These are phyloP conservation scores for Fusarium coicis DNA, from an alignment of 2,329 filamentous ascomycete genomes.

Conservation along the genomic window DNA sequence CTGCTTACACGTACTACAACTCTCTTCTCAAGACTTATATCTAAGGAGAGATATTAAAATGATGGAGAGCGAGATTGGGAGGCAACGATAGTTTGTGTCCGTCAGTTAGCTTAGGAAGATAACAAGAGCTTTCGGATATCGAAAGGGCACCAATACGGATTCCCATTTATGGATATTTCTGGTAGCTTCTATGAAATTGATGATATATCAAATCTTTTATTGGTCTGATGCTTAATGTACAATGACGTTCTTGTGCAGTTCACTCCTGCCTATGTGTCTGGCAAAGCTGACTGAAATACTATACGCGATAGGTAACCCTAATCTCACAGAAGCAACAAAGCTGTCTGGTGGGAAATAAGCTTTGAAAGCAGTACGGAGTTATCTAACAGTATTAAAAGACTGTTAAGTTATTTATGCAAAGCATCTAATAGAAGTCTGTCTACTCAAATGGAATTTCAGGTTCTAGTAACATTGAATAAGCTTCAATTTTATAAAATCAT, in stretches of 20 bases:
- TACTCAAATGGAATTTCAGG: rapidly evolving
- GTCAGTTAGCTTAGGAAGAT: neutral
- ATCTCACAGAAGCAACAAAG: neutral
- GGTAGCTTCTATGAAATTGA: neutral
- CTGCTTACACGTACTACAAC: slow-evolving; percentile 51
- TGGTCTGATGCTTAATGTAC: rapidly evolving
- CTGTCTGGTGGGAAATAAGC: rapidly evolving
- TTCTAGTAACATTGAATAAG: rapidly evolving
- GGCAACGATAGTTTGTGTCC: rapidly evolving
- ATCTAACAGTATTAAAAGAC: rapidly evolving
- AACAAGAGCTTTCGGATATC: neutral
- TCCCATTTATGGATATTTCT: neutral
- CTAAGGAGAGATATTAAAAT: neutral
- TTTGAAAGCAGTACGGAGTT: rapidly evolving
- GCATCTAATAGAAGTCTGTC: rapidly evolving
- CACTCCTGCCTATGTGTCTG: rapidly evolving
- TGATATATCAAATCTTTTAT: neutral
- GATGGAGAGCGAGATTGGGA: neutral
- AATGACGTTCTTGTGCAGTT: neutral
- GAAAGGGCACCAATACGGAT: neutral
- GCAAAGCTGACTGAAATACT: too few relatives aligned
- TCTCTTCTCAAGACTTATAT: slow-evolving; percentile 38
- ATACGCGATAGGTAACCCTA: rapidly evolving
- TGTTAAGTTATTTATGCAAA: rapidly evolving
- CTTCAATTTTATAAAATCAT: rapidly evolving